Evolutionary conservation across 2,329 filamentous ascomycete genomes (phyloP).

Genomic region (Aspergillus caelatus): DNA sequence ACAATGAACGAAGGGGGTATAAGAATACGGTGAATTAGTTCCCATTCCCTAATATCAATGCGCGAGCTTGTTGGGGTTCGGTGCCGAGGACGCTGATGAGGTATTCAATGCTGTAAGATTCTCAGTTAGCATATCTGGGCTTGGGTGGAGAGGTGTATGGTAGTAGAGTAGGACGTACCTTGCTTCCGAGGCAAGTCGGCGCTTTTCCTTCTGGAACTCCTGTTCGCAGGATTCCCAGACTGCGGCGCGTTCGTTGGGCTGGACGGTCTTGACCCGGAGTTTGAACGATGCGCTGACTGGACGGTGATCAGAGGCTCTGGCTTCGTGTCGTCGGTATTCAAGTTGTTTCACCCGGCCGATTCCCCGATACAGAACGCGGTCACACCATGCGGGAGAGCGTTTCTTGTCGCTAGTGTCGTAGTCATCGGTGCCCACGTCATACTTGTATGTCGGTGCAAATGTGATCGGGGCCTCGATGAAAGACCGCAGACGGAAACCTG

Average conservation of each 20-base stretch:
- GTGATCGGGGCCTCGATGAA: slow-evolving; percentile 90
- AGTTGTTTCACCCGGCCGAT: slow-evolving; percentile 80
- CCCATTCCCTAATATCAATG: slow-evolving; percentile 40
- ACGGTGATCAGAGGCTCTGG: slow-evolving; percentile 87
- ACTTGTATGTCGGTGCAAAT: slow-evolving; percentile 97
- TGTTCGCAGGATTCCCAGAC: slow-evolving; percentile 75
- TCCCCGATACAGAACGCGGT: slow-evolving; percentile 85
- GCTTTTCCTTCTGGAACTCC: slow-evolving; percentile 72
- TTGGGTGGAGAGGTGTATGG: slow-evolving; percentile 44
- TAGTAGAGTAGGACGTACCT: slow-evolving; percentile 58
- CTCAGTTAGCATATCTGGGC: slow-evolving; percentile 23
- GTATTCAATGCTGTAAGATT: slow-evolving; percentile 60
- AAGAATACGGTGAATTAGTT: slow-evolving; percentile 12
- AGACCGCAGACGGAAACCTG: slow-evolving; percentile 81
- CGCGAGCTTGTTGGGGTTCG: slow-evolving; percentile 55
- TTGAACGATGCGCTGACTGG: slow-evolving; percentile 86
- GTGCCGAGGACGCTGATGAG: slow-evolving; percentile 65
- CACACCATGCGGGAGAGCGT: slow-evolving; percentile 93
- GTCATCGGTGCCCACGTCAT: slow-evolving; percentile 90
- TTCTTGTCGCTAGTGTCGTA: slow-evolving; percentile 97
- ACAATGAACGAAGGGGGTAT: slow-evolving; percentile 8
- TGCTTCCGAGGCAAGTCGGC: slow-evolving; percentile 68
- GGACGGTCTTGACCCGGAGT: slow-evolving; percentile 81
- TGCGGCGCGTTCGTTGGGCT: slow-evolving; percentile 64
- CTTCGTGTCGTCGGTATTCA: slow-evolving; percentile 86